phyloP scores from a whole-genome alignment of 108 stramenopile genomes.

The Fragilariopsis cylindrus region DNA sequence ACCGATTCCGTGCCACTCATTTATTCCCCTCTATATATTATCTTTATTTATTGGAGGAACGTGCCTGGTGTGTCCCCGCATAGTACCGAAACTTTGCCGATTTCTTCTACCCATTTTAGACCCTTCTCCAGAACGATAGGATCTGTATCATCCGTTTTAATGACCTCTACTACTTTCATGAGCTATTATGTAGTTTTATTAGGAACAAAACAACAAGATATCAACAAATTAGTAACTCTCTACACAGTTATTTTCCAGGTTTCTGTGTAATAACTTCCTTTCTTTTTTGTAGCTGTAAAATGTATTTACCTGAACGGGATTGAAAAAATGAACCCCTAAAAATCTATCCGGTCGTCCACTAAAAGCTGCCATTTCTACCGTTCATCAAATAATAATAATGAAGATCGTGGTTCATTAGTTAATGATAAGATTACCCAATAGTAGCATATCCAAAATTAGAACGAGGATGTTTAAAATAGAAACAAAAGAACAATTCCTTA shows the following conservation, averaged over 20 bases:
- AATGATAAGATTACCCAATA: too few relatives aligned
- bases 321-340: conserved; percentile 99
- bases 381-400: background rate
- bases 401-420: too few relatives aligned
- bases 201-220: too few relatives aligned
- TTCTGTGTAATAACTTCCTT: background rate
- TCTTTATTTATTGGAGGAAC: background rate
- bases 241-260: background rate
- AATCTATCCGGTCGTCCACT: conserved; percentile 90
- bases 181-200: conserved; percentile 34
- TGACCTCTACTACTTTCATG: conserved; percentile 98
- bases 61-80: conserved; percentile 91
- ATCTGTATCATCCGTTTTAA: conserved; percentile 87
- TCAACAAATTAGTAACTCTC: background rate
- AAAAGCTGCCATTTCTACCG: conserved; percentile 85
- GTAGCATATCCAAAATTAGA: too few relatives aligned
- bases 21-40: too few relatives aligned
- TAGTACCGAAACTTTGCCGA: conserved; percentile 89
- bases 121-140: conserved; percentile 79
- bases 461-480: too few relatives aligned
- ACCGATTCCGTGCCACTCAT: too few relatives aligned
- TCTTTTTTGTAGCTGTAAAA: background rate
- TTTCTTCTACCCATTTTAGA: conserved; percentile 72
- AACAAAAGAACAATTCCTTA: too few relatives aligned
- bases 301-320: conserved; percentile 79